Evolutionary conservation across 208 protist genomes (phyloP).

Genomic region (Trypanosoma theileri): DNA sequence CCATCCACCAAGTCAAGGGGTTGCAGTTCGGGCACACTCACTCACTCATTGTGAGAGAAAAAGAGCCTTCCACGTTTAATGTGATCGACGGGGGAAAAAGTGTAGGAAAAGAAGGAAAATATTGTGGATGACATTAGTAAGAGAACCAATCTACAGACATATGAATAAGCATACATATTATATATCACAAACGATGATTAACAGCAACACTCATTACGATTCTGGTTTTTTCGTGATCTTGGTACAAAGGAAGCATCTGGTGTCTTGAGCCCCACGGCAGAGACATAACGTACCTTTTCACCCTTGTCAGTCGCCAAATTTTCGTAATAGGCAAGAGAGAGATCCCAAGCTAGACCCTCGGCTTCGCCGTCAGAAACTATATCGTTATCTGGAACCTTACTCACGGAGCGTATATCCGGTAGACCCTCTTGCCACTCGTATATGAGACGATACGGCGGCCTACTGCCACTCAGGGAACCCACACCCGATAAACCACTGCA

Average conservation of each 20-base stretch:
- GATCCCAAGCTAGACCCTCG: constrained; percentile 38
- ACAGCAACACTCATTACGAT: constrained; percentile 5
- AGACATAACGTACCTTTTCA: constrained; percentile 49
- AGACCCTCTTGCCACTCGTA: constrained; percentile 31
- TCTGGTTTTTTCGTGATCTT: constrained; percentile 3
- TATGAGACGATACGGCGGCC: constrained; percentile 35
- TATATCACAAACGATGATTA: constrained; percentile 1
- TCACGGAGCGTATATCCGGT: constrained; percentile 9
- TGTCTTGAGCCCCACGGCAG: constrained; percentile 36
- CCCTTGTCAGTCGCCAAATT: constrained; percentile 20
- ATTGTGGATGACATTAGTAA: neutral
- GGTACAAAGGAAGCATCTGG: neutral
- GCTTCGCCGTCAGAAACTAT: constrained; percentile 45
- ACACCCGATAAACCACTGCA: constrained; percentile 29
- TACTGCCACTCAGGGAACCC: neutral
- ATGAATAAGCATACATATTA: neutral
- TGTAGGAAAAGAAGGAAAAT: constrained; percentile 8
- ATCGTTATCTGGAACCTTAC: constrained; percentile 33
- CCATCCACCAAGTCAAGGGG: too few relatives aligned
- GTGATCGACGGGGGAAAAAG: too few relatives aligned
- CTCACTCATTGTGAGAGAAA: too few relatives aligned
- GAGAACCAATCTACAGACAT: neutral
- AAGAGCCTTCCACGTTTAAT: too few relatives aligned
- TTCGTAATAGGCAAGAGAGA: constrained; percentile 32
- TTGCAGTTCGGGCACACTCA: too few relatives aligned